These are phyloP conservation scores for Rhypophila decipiens DNA, from an alignment of 495 filamentous ascomycete genomes.

Conservation along the genomic window DNA sequence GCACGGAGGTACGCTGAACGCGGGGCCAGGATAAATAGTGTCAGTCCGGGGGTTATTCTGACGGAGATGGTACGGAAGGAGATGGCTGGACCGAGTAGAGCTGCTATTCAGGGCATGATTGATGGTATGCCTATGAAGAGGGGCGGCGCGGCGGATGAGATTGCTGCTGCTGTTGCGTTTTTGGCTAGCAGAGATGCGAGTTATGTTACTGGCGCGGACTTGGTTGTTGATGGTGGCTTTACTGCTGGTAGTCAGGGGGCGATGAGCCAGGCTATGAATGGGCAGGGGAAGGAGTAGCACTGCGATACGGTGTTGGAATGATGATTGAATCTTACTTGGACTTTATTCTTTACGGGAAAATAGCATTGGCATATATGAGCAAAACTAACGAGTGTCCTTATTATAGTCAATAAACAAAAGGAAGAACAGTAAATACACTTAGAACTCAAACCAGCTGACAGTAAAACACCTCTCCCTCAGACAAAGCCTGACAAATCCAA, in stretches of 20 bases:
- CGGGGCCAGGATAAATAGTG: slow-evolving; percentile 44
- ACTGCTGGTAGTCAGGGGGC: slow-evolving; percentile 4
- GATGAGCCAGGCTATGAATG: background rate
- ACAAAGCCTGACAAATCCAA: no score
- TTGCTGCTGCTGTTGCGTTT: slow-evolving; percentile 47
- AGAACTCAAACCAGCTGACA: no score
- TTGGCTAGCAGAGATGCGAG: slow-evolving; percentile 42
- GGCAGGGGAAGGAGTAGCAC: no score
- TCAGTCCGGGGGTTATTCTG: slow-evolving; percentile 46
- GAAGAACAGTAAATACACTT: no score
- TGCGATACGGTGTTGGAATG: no score
- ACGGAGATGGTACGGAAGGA: slow-evolving; percentile 16
- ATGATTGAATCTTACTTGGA: no score
- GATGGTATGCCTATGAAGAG: slow-evolving; percentile 9
- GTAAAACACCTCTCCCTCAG: no score
- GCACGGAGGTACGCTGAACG: slow-evolving; percentile 44
- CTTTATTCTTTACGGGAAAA: no score
- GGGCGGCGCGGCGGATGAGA: slow-evolving; percentile 39
- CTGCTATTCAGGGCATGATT: slow-evolving; percentile 8
- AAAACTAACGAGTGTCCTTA: no score
- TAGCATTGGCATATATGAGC: no score
- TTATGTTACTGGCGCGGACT: slow-evolving; percentile 49
- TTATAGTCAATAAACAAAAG: no score
- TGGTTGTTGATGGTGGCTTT: slow-evolving; percentile 51
- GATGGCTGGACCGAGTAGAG: slow-evolving; percentile 5